Conservation (phyloP, 177 flowering plant genomes). For the Tripterygium wilfordii region DNA sequence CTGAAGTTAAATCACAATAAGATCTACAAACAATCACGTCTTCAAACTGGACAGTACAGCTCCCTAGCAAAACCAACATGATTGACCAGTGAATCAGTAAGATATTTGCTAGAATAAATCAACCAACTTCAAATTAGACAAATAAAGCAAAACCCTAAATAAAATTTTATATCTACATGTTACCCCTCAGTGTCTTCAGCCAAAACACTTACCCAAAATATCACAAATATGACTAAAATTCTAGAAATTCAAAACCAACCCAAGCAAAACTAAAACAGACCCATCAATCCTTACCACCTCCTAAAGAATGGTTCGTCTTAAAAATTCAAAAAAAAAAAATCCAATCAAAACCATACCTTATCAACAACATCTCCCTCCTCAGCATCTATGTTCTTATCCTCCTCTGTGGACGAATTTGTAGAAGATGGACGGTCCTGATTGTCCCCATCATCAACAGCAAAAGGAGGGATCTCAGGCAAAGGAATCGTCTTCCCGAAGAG, state of each 20-base stretch:
- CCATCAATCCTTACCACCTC: slow-evolving; percentile 4
- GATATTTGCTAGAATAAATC: too few relatives aligned
- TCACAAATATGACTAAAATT: background rate
- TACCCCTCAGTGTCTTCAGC: too few relatives aligned
- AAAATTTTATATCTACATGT: too few relatives aligned
- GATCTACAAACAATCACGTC: too few relatives aligned
- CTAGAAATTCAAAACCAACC: background rate
- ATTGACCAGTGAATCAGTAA: too few relatives aligned
- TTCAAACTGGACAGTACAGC: too few relatives aligned
- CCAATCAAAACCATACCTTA: slow-evolving; percentile 15
- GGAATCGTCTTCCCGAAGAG: slow-evolving; percentile 46
- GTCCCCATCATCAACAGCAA: background rate
- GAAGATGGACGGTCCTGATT: slow-evolving; percentile 4
- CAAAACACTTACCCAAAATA: background rate
- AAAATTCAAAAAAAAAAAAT: background rate
- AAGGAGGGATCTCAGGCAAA: slow-evolving; percentile 3
- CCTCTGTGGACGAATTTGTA: background rate
- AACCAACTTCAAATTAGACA: too few relatives aligned
- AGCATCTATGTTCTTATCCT: background rate
- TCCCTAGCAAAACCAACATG: too few relatives aligned
- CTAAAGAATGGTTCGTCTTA: slow-evolving; percentile 9
- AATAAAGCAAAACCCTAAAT: too few relatives aligned
- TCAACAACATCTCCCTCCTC: slow-evolving; percentile 12
- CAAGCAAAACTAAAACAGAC: slow-evolving; percentile 10
- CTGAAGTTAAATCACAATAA: too few relatives aligned